phyloP scores from a whole-genome alignment of 2,329 filamentous ascomycete species.

The Scedosporium boydii region DNA sequence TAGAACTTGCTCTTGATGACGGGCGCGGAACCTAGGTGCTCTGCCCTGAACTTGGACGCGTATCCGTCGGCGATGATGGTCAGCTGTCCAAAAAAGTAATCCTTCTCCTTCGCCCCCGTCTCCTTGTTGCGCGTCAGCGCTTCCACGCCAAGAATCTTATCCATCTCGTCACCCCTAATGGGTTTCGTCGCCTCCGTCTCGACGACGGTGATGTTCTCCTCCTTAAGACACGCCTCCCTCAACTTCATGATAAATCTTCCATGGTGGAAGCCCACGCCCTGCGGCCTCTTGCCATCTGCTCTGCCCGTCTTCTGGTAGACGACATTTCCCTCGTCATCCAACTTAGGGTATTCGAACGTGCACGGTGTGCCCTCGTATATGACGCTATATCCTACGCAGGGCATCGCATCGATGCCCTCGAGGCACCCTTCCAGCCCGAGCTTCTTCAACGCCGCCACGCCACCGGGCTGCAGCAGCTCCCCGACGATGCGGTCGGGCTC shows the following conservation, averaged over 20 bases:
- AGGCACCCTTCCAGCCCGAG: conserved; percentile 75
- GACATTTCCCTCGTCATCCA: conserved; percentile 37
- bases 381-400: conserved; percentile 79
- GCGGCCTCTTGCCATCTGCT: conserved; percentile 29
- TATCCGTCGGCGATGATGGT: conserved; percentile 92
- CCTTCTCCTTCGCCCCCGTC: conserved; percentile 45
- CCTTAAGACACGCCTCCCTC: conserved; percentile 60
- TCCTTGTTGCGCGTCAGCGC: conserved; percentile 53
- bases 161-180: conserved; percentile 57
- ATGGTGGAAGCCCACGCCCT: conserved; percentile 85
- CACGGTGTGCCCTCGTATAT: conserved; percentile 69
- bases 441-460: conserved; percentile 68
- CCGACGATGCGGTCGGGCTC: conserved; percentile 95
- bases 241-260: conserved; percentile 83
- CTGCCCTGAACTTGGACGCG: conserved; percentile 80
- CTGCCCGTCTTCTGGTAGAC: conserved; percentile 16
- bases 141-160: conserved; percentile 76
- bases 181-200: conserved; percentile 79
- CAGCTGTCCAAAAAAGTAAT: conserved; percentile 80
- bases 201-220: conserved; percentile 79
- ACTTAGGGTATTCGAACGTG: conserved; percentile 67
- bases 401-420: conserved; percentile 78
- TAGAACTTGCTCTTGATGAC: conserved; percentile 81
- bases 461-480: conserved; percentile 88
- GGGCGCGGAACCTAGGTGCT: conserved; percentile 58